Conservation (phyloP, 805 yeast genomes). For the Lachancea quebecensis region DNA sequence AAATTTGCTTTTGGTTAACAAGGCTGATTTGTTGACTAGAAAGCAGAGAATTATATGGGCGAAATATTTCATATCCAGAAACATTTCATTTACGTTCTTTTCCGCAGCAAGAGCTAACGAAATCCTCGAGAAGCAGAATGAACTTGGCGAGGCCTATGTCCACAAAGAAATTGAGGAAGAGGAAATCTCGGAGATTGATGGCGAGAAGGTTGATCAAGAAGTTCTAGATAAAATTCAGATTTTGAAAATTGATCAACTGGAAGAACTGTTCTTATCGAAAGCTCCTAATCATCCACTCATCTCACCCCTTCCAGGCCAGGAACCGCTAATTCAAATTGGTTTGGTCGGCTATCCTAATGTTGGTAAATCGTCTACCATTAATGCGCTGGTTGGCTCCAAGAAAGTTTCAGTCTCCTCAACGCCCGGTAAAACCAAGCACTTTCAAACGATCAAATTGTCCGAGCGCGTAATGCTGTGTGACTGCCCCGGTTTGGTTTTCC, state of each 20-base stretch:
- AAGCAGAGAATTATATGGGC: slow-evolving; percentile 86
- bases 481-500: slow-evolving; percentile 98
- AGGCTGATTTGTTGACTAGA: slow-evolving; percentile 79
- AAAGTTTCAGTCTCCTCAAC: slow-evolving; percentile 98
- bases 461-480: slow-evolving; percentile 85
- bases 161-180: slow-evolving; percentile 28
- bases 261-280: slow-evolving; percentile 62
- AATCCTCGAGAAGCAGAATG: slow-evolving; percentile 55
- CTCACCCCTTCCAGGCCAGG: slow-evolving; percentile 49
- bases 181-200: slow-evolving; percentile 23
- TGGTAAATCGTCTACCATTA: slow-evolving; percentile 96
- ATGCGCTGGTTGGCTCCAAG: slow-evolving; percentile 92
- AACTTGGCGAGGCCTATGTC: slow-evolving; percentile 24
- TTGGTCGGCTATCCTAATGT: slow-evolving; percentile 97
- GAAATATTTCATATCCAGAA: slow-evolving; percentile 57
- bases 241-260: slow-evolving; percentile 77
- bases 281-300: slow-evolving; percentile 62
- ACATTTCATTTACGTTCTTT: slow-evolving; percentile 84
- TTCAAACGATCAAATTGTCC: slow-evolving; percentile 87
- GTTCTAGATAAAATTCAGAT: slow-evolving; percentile 53
- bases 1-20: slow-evolving; percentile 80
- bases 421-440: slow-evolving; percentile 98
- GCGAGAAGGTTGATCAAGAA: slow-evolving; percentile 30
- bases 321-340: slow-evolving; percentile 76
- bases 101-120: slow-evolving; percentile 84